A percentile compares a stretch with the other conserved stretches of the same genome.
Evolutionary conservation across 768 basidiomycete genomes (phyloP).

Genomic region (Candolleomyces eurysporus): DNA sequence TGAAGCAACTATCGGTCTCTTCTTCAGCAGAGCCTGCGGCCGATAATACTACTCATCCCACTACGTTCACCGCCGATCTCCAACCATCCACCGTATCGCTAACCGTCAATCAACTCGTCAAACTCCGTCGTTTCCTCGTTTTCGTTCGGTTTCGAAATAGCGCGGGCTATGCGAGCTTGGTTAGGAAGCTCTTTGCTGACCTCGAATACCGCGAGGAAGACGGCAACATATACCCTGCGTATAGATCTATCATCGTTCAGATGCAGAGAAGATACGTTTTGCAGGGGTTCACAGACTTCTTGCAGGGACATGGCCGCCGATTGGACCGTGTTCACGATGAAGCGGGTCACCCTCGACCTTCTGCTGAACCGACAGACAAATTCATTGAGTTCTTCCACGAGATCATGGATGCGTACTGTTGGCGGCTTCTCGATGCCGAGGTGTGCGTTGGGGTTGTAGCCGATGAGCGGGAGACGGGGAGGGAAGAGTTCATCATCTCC

Average conservation of each 20-base stretch:
- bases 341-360: neutral
- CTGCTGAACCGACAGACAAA: conserved; percentile 2
- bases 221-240: conserved; percentile 26
- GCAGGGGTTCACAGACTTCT: conserved; percentile 29
- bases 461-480: conserved; percentile 28
- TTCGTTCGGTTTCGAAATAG: conserved; percentile 62
- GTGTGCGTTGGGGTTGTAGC: conserved; percentile 52
- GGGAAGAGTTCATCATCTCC: conserved; percentile 53
- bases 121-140: conserved; percentile 48
- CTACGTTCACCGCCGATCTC: conserved; percentile 6
- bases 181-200: conserved; percentile 28
- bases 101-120: conserved; percentile 26
- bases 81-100: conserved; percentile 28
- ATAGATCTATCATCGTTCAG: conserved; percentile 27
- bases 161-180: conserved; percentile 32
- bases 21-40: neutral
- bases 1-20: neutral
- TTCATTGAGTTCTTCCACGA: conserved; percentile 25
- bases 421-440: conserved; percentile 48
- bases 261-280: conserved; percentile 30
- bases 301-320: conserved; percentile 16
- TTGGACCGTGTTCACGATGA: neutral
- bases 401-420: conserved; percentile 44
- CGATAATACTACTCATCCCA: neutral
- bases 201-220: conserved; percentile 18